Conservation (phyloP, 805 yeast species). For the Metschnikowia bowlesiae region DNA sequence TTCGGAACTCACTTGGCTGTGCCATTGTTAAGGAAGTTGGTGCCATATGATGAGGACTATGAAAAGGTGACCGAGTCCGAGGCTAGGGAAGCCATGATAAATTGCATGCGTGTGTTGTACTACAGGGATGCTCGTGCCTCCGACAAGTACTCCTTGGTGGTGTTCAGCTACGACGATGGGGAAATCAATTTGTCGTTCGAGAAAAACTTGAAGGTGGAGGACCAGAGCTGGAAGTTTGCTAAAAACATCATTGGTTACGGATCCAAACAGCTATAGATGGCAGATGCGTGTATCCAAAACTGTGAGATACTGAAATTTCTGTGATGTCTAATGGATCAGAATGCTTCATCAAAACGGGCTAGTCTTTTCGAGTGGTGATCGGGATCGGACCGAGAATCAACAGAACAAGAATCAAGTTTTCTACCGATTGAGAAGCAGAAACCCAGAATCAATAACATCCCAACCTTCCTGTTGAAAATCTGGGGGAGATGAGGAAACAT, state of each 20-base stretch:
- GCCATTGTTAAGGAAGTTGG: conserved; percentile 82
- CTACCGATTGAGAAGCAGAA: too few relatives aligned
- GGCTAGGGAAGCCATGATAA: conserved; percentile 72
- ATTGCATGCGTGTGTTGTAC: conserved; percentile 89
- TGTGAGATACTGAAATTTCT: too few relatives aligned
- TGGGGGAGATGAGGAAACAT: too few relatives aligned
- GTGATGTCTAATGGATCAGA: too few relatives aligned
- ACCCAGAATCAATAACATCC: too few relatives aligned
- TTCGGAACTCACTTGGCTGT: conserved; percentile 93
- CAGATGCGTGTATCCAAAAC: too few relatives aligned
- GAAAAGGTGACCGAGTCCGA: conserved; percentile 63
- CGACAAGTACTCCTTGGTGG: conserved; percentile 78
- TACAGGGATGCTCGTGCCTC: conserved; percentile 95
- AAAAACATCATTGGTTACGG: conserved; percentile 88
- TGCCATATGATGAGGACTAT: conserved; percentile 74
- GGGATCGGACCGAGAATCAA: too few relatives aligned
- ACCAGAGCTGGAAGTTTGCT: conserved; percentile 90
- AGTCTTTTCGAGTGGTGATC: too few relatives aligned
- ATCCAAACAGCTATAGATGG: conserved; percentile 44
- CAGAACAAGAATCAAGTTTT: too few relatives aligned
- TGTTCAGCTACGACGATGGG: conserved; percentile 48
- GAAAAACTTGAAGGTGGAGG: conserved; percentile 60
- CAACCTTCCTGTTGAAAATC: too few relatives aligned
- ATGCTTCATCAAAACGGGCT: too few relatives aligned
- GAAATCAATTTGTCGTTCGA: conserved; percentile 55